Evolutionary conservation across 495 filamentous ascomycete species (phyloP).

Genomic region (Hypoxylon cercidicola): DNA sequence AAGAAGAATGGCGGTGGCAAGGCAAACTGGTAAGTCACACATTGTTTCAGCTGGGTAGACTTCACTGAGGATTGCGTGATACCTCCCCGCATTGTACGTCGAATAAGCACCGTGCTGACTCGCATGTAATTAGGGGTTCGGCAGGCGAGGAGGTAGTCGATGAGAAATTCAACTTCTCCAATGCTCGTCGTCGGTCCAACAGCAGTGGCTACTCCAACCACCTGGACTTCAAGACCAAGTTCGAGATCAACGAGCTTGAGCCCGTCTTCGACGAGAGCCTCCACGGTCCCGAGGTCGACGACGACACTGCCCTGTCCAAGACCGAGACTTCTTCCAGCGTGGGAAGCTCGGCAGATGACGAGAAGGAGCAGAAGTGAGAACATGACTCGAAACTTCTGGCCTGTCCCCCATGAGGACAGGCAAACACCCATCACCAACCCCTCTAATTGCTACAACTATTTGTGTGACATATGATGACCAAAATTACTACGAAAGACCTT

Average conservation of each 20-base stretch:
- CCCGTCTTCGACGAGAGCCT: conserved; percentile 89
- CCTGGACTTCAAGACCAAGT: conserved; percentile 97
- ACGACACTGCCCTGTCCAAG: conserved; percentile 61
- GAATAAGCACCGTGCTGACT: conserved; percentile 14
- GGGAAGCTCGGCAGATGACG: conserved; percentile 53
- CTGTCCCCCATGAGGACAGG: not conserved
- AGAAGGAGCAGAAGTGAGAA: conserved; percentile 43
- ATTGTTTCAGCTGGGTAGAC: conserved; percentile 1
- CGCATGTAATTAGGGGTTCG: conserved; percentile 70
- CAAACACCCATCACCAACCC: conserved; percentile 10
- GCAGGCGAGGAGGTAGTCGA: conserved; percentile 85
- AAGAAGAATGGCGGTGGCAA: conserved; percentile 97
- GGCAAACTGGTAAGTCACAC: conserved; percentile 83
- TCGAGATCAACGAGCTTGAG: conserved; percentile 84
- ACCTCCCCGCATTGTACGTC: not conserved
- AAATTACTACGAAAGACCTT: not conserved
- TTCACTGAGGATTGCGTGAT: not conserved
- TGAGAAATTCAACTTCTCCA: conserved; percentile 79
- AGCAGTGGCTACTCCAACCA: conserved; percentile 87
- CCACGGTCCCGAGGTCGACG: conserved; percentile 66
- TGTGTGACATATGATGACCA: conserved; percentile 29
- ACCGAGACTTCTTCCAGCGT: conserved; percentile 62
- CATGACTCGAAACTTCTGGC: too few species aligned
- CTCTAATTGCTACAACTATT: conserved; percentile 39
- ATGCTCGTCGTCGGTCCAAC: conserved; percentile 92